Evolutionary conservation across 2,329 filamentous ascomycete species (phyloP).

Genomic region (Phialemonium atrogriseum): DNA sequence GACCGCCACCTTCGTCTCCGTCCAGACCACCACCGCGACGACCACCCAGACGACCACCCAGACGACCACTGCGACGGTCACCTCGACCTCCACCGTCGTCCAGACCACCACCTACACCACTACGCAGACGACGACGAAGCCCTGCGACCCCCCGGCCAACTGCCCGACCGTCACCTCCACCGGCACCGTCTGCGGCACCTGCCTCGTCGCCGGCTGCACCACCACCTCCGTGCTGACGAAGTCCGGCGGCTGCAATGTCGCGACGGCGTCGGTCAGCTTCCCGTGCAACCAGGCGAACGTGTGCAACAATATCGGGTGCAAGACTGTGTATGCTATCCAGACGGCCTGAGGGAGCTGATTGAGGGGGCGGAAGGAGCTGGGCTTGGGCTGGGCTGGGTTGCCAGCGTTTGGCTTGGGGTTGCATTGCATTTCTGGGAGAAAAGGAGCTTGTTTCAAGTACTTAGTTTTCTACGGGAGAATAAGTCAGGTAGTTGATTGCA

Average conservation of each 20-base stretch:
- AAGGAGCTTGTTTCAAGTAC: too few relatives aligned
- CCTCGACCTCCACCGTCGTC: conserved; percentile 4
- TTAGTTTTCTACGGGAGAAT: too few relatives aligned
- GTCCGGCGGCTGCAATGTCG: conserved; percentile 11
- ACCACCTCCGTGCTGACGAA: conserved; percentile 10
- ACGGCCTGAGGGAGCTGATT: too few relatives aligned
- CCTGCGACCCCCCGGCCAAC: conserved; percentile 7
- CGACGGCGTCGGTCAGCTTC: conserved; percentile 15
- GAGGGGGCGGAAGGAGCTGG: too few relatives aligned
- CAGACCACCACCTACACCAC: conserved; percentile 3
- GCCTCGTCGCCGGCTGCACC: conserved; percentile 16
- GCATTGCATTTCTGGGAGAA: too few relatives aligned
- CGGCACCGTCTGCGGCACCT: conserved; percentile 14
- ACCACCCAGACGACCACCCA: conserved; percentile 1
- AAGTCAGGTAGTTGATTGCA: too few relatives aligned
- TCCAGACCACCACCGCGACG: background rate
- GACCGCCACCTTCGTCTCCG: background rate
- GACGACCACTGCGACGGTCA: conserved; percentile 4
- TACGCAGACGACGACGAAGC: conserved; percentile 4
- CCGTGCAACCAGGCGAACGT: conserved; percentile 12
- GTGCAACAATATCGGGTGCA: conserved; percentile 20
- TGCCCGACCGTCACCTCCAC: conserved; percentile 16
- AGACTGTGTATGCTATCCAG: conserved; percentile 15
- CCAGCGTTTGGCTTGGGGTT: too few relatives aligned
- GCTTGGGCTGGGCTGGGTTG: too few relatives aligned